A percentile compares a stretch with the other conserved stretches of the same genome.
phyloP scores from a whole-genome alignment of 129 eudicot genomes.

The Sambucus nigra region DNA sequence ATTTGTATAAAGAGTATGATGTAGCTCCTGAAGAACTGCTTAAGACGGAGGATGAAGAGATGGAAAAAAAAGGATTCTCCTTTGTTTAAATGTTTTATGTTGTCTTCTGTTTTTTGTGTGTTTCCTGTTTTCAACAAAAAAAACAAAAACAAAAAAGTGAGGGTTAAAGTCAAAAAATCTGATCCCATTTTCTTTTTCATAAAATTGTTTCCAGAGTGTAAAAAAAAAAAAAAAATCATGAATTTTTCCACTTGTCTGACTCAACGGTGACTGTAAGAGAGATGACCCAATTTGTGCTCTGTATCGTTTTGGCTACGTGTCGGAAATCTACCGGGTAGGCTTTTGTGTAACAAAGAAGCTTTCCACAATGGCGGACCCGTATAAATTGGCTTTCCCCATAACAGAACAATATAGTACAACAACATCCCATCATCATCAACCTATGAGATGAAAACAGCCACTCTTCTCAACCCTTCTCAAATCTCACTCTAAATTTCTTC shows the following conservation, averaged over 20 bases:
- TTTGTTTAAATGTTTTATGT: no score
- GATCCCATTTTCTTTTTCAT: no score
- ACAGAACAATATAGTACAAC: slow-evolving; percentile 7
- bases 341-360: slow-evolving; percentile 16
- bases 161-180: no score
- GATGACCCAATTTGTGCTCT: slow-evolving; percentile 17
- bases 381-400: slow-evolving; percentile 8
- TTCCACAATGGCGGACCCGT: slow-evolving; percentile 18
- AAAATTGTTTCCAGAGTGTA: no score
- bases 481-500: slow-evolving; percentile 1
- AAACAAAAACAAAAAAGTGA: no score
- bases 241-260: slow-evolving; percentile 29
- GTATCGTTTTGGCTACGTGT: slow-evolving; percentile 27
- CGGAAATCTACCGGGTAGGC: neutral
- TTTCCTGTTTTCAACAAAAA: no score
- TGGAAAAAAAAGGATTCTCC: no score
- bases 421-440: slow-evolving; percentile 23
- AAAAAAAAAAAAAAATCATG: slow-evolving; percentile 8
- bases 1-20: no score
- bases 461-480: neutral
- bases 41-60: no score
- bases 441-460: slow-evolving; percentile 5
- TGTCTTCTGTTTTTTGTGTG: no score
- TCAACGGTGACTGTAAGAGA: slow-evolving; percentile 34
- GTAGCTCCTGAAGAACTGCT: no score